These are phyloP conservation scores for Chlorella sp. DNA, from an alignment of 139 green algal species.

Conservation along the genomic window DNA sequence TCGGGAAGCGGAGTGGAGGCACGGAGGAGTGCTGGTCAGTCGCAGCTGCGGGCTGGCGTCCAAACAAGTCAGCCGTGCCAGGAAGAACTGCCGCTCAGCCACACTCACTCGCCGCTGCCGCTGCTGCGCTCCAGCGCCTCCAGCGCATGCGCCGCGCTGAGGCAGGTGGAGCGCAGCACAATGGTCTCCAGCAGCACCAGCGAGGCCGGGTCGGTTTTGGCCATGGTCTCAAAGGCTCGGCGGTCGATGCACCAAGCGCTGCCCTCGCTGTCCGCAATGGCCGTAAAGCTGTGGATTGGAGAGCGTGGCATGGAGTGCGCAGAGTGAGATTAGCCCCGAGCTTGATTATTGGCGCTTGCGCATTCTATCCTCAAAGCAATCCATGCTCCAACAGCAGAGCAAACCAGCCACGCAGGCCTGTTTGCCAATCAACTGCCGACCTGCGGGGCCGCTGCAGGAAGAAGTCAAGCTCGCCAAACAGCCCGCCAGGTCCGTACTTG, in stretches of 20 bases:
- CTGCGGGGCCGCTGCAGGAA: conserved; percentile 57
- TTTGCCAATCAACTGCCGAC: neutral
- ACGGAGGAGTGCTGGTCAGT: too few species aligned
- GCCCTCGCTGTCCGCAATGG: neutral
- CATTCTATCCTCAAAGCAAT: too few species aligned
- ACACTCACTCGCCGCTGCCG: too few species aligned
- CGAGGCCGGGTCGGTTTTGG: neutral
- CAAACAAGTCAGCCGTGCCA: too few species aligned
- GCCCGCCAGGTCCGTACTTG: conserved; percentile 27
- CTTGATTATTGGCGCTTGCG: too few species aligned
- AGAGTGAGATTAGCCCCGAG: too few species aligned
- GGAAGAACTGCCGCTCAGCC: too few species aligned
- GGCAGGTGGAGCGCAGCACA: conserved; percentile 47
- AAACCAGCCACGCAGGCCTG: too few species aligned
- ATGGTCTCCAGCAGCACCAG: conserved; percentile 49
- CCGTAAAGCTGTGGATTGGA: neutral
- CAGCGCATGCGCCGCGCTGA: conserved; percentile 38
- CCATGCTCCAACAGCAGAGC: too few species aligned
- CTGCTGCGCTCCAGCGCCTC: conserved; percentile 38
- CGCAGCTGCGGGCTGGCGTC: too few species aligned
- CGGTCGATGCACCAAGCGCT: conserved; percentile 30
- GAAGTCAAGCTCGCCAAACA: conserved; percentile 58
- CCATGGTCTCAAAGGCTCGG: conserved; percentile 8
- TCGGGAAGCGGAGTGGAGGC: too few species aligned
- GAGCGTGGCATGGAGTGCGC: too few species aligned